Percentiles rank a stretch among this genome's conserved stretches.
Conservation (phyloP, 352 stramenopile genomes). For the Globisporangium orthogonon region DNA sequence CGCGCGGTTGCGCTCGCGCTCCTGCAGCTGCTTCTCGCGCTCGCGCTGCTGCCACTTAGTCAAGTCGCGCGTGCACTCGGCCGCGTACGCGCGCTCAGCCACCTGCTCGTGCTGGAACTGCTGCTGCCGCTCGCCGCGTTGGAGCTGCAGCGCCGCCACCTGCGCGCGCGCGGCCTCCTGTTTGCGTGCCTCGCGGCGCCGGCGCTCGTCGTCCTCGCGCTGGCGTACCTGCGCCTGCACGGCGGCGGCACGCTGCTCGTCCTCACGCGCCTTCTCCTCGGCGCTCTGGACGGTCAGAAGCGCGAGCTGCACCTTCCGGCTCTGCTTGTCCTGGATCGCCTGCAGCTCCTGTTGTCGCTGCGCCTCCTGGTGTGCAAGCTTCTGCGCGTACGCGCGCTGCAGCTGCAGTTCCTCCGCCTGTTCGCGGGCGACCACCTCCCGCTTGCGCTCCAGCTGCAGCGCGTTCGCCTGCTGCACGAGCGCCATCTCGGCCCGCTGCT, state of each 20-base stretch:
- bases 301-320: slow-evolving; percentile 43
- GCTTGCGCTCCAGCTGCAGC: slow-evolving; percentile 44
- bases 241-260: slow-evolving; percentile 35
- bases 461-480: slow-evolving; percentile 46
- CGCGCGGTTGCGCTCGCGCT: slow-evolving; percentile 28
- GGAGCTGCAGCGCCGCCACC: slow-evolving; percentile 29
- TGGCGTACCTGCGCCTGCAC: slow-evolving; percentile 35
- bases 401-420: slow-evolving; percentile 37
- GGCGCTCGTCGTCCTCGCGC: slow-evolving; percentile 29
- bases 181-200: slow-evolving; percentile 24
- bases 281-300: slow-evolving; percentile 55
- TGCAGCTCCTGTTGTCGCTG: slow-evolving; percentile 38
- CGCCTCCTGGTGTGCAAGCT: slow-evolving; percentile 40
- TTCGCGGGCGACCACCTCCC: slow-evolving; percentile 23
- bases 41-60: slow-evolving; percentile 36
- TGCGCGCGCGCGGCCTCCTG: slow-evolving; percentile 25
- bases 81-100: slow-evolving; percentile 38
- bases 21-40: slow-evolving; percentile 18
- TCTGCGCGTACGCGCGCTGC: slow-evolving; percentile 40
- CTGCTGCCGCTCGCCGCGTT: slow-evolving; percentile 35
- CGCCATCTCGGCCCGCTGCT: slow-evolving; percentile 33
- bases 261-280: slow-evolving; percentile 48
- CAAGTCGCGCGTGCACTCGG: slow-evolving; percentile 38
- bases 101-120: slow-evolving; percentile 18
- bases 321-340: slow-evolving; percentile 43